A percentile compares a stretch with the other conserved stretches of the same genome.
Evolutionary conservation across 495 filamentous ascomycete genomes (phyloP).

Genomic region (Lentithecium fluviatile): DNA sequence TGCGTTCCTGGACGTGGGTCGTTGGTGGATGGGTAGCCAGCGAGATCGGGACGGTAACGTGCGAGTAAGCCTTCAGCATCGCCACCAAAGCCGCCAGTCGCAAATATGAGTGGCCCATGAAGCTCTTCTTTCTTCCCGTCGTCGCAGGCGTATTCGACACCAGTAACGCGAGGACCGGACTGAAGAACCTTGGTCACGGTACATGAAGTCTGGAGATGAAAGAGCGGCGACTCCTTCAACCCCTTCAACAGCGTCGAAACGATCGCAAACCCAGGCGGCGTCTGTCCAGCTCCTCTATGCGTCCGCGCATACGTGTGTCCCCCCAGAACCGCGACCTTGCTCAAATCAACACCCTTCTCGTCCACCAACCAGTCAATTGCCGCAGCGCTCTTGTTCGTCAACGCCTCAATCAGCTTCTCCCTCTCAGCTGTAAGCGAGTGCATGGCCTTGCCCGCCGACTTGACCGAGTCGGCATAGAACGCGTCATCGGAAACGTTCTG

Average conservation of each 20-base stretch:
- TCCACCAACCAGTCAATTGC: constrained; percentile 55
- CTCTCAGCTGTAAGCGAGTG: constrained; percentile 32
- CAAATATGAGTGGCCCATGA: constrained; percentile 55
- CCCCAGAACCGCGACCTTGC: constrained; percentile 54
- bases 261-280: constrained; percentile 56
- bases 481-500: constrained; percentile 44
- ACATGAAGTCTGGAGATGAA: constrained; percentile 48
- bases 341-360: constrained; percentile 55
- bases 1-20: constrained; percentile 54
- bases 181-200: constrained; percentile 50
- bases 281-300: constrained; percentile 52
- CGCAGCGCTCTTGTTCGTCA: constrained; percentile 45
- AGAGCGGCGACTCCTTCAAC: constrained; percentile 46
- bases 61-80: constrained; percentile 55
- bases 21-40: constrained; percentile 60
- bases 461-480: constrained; percentile 56
- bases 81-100: constrained; percentile 59
- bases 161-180: constrained; percentile 21
- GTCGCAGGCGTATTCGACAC: constrained; percentile 36
- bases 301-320: constrained; percentile 56
- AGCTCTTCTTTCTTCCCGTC: constrained; percentile 36
- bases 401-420: constrained; percentile 46
- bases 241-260: constrained; percentile 50
- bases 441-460: constrained; percentile 44
- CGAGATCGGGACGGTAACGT: constrained; percentile 55